Evolutionary conservation across 371 early-diverging fungal species (phyloP).

Genomic region (Mucor racemosus): DNA sequence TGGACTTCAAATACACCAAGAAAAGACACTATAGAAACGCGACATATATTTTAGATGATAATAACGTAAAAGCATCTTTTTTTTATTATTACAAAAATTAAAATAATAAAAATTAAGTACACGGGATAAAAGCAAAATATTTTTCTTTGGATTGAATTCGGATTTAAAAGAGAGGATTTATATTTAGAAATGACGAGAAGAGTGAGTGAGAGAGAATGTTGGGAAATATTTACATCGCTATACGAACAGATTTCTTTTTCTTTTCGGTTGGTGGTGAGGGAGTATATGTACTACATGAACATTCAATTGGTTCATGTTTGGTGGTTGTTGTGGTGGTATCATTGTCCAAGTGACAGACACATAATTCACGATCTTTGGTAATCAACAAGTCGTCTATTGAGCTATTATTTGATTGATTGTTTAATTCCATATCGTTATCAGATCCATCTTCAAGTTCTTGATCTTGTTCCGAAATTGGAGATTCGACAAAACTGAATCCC

Average conservation of each 20-base stretch:
- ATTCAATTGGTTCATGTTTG: slow-evolving; percentile 16
- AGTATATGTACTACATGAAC: slow-evolving; percentile 29
- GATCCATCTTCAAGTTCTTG: slow-evolving; percentile 26
- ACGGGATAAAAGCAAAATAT: background rate
- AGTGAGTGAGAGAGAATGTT: no score
- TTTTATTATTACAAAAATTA: background rate
- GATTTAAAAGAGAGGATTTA: background rate
- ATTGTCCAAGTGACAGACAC: slow-evolving; percentile 25
- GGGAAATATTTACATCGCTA: slow-evolving; percentile 31
- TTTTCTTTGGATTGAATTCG: background rate
- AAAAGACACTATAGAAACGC: no score
- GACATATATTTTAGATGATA: background rate
- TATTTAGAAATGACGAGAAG: background rate
- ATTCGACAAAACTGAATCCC: slow-evolving; percentile 13
- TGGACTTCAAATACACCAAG: background rate
- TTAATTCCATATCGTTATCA: slow-evolving; percentile 19
- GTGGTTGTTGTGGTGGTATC: slow-evolving; percentile 1
- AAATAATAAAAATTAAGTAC: background rate
- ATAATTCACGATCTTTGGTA: slow-evolving; percentile 15
- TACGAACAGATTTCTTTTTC: slow-evolving; percentile 33
- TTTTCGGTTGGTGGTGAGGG: slow-evolving; percentile 16
- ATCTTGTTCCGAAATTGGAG: slow-evolving; percentile 23
- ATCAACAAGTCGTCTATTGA: slow-evolving; percentile 14
- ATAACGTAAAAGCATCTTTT: background rate
- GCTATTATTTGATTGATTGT: background rate